phyloP scores from a whole-genome alignment of 371 early-diverging fungal species.

The Coemansia sp. region DNA sequence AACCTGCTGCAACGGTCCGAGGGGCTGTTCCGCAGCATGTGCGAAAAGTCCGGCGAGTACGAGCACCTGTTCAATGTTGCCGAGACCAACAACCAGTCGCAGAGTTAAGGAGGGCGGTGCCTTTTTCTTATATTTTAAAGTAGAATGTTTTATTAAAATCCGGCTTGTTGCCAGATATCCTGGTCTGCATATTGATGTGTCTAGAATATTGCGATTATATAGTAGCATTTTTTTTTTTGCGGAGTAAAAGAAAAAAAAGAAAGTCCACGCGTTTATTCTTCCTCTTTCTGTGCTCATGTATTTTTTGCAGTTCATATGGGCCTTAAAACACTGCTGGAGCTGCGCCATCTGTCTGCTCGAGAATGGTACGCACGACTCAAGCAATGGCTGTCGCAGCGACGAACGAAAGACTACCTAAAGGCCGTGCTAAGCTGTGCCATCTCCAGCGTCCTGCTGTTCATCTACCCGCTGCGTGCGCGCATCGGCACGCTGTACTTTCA shows the following conservation, averaged over 20 bases:
- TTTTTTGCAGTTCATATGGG: background rate
- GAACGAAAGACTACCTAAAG: slow-evolving; percentile 32
- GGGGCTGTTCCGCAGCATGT: slow-evolving; percentile 35
- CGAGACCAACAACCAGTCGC: background rate
- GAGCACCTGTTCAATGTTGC: slow-evolving; percentile 9
- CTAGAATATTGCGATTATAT: background rate
- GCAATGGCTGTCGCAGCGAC: slow-evolving; percentile 18
- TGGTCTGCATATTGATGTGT: no score
- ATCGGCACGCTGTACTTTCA: slow-evolving; percentile 33
- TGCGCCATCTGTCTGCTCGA: background rate
- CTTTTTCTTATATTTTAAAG: background rate
- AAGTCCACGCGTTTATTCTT: background rate
- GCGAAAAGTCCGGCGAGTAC: slow-evolving; percentile 42
- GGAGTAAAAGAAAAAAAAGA: background rate
- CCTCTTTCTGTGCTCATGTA: background rate
- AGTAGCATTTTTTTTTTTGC: background rate
- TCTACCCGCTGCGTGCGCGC: slow-evolving; percentile 15
- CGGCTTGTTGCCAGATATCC: no score
- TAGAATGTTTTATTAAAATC: no score
- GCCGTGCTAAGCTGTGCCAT: slow-evolving; percentile 31
- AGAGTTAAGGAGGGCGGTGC: no score
- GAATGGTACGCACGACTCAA: background rate
- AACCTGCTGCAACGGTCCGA: slow-evolving; percentile 54
- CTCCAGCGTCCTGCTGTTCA: slow-evolving; percentile 26
- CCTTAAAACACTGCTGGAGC: background rate